Evolutionary conservation across 495 filamentous ascomycete genomes (phyloP).

Genomic region (Staphylotrichum longicolle): DNA sequence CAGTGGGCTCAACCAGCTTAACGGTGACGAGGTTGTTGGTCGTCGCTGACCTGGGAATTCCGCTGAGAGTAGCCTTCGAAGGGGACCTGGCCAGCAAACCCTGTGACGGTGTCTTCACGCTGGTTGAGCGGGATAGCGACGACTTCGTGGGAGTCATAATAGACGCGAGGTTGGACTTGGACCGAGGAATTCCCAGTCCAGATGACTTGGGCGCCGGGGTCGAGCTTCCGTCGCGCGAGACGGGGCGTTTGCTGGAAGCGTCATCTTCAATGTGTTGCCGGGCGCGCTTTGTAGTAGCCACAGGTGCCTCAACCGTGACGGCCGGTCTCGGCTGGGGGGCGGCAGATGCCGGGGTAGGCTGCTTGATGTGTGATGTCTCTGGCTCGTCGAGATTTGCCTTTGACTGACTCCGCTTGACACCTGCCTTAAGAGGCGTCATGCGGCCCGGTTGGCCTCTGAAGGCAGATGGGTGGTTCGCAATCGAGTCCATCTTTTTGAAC

Average conservation of each 20-base stretch:
- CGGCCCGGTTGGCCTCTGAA: conserved; percentile 65
- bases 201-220: conserved; percentile 45
- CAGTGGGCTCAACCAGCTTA: conserved; percentile 10
- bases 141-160: conserved; percentile 78
- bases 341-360: conserved; percentile 33
- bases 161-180: conserved; percentile 47
- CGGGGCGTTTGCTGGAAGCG: conserved; percentile 53
- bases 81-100: conserved; percentile 36
- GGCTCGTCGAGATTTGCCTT: conserved; percentile 65
- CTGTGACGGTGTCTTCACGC: conserved; percentile 50
- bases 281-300: conserved; percentile 59
- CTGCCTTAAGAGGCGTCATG: conserved; percentile 49
- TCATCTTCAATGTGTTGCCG: conserved; percentile 61
- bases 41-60: conserved; percentile 38
- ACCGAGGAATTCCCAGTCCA: conserved; percentile 38
- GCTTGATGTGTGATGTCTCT: conserved; percentile 43
- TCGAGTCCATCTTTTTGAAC: conserved; percentile 97
- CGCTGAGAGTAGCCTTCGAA: conserved; percentile 36
- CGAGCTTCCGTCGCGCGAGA: conserved; percentile 49
- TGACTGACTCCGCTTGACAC: conserved; percentile 56
- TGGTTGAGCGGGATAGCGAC: conserved; percentile 68
- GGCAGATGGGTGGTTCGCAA: conserved; percentile 76
- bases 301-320: conserved; percentile 29
- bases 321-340: conserved; percentile 35
- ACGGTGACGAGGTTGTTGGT: conserved; percentile 34